A percentile compares a stretch with the other conserved stretches of the same genome.
These are phyloP conservation scores for Meredithiella fracta DNA, from an alignment of 2,329 filamentous ascomycete species.

Conservation along the genomic window DNA sequence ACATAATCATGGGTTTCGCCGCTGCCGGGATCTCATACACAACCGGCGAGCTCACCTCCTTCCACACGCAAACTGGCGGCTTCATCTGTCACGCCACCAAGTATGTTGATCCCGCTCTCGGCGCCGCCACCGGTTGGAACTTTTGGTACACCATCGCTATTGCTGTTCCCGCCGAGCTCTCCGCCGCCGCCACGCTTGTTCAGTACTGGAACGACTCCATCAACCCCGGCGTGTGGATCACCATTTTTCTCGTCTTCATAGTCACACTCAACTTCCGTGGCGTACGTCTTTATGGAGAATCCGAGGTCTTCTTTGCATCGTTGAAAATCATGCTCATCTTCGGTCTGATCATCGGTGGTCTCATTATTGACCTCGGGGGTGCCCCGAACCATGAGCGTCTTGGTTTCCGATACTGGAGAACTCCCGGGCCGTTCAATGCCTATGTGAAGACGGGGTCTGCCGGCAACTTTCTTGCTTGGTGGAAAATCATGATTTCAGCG, in stretches of 20 bases:
- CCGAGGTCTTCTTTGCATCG: slow-evolving; percentile 31
- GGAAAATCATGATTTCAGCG: slow-evolving; percentile 24
- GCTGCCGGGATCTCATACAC: slow-evolving; percentile 40
- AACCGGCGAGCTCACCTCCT: slow-evolving; percentile 22
- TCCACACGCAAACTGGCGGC: slow-evolving; percentile 19
- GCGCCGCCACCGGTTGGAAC: slow-evolving; percentile 16
- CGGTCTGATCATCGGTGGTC: slow-evolving; percentile 24
- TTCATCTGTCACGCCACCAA: slow-evolving; percentile 20
- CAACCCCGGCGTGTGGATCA: slow-evolving; percentile 25
- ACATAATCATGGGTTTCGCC: slow-evolving; percentile 28
- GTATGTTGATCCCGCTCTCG: slow-evolving; percentile 21
- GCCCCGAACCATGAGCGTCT: slow-evolving; percentile 23
- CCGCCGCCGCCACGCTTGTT: slow-evolving; percentile 24
- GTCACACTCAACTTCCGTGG: slow-evolving; percentile 24
- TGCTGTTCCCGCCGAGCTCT: slow-evolving; percentile 24
- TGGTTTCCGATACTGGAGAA: slow-evolving; percentile 29
- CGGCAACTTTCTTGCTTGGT: slow-evolving; percentile 26
- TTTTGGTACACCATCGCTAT: slow-evolving; percentile 26
- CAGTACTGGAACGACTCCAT: slow-evolving; percentile 23
- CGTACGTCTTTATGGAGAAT: slow-evolving; percentile 29
- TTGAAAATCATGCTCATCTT: slow-evolving; percentile 30
- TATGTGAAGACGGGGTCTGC: slow-evolving; percentile 21
- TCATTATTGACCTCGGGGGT: slow-evolving; percentile 26
- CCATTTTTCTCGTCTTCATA: slow-evolving; percentile 22
- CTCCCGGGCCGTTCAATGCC: slow-evolving; percentile 27